phyloP scores from a whole-genome alignment of 805 yeast species.

The Candida dendrica region DNA sequence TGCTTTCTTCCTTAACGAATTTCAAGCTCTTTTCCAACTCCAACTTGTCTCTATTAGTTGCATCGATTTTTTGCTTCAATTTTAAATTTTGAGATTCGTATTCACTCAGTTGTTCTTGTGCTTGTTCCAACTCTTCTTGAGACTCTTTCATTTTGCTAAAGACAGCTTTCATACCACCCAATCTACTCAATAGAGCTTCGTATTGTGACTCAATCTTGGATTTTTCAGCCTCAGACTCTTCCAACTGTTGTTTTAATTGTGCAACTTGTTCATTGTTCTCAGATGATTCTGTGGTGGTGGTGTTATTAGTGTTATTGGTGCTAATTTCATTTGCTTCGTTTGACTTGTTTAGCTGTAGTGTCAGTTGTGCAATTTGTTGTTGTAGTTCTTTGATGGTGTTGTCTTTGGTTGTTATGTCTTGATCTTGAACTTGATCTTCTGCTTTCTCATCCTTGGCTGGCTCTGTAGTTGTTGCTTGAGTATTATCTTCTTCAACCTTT shows the following conservation, averaged over 20 bases:
- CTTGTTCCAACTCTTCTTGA: constrained; percentile 51
- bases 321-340: constrained; percentile 1
- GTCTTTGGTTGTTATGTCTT: background rate
- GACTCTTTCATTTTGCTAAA: constrained; percentile 70
- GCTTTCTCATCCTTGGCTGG: constrained; percentile 3
- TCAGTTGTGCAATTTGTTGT: constrained; percentile 6
- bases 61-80: constrained; percentile 26
- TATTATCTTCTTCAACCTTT: constrained; percentile 5
- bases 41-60: constrained; percentile 24
- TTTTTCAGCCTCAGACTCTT: constrained; percentile 39
- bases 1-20: constrained; percentile 34
- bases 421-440: constrained; percentile 1
- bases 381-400: constrained; percentile 4
- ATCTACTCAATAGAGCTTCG: constrained; percentile 50
- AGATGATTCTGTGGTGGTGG: background rate
- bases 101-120: constrained; percentile 43
- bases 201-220: constrained; percentile 53
- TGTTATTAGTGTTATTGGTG: constrained; percentile 1
- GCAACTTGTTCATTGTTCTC: constrained; percentile 6
- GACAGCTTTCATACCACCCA: constrained; percentile 67
- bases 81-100: constrained; percentile 34
- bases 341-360: constrained; percentile 4
- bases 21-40: constrained; percentile 25
- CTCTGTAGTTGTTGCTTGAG: background rate
- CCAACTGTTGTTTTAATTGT: constrained; percentile 23